A percentile compares a stretch with the other conserved stretches of the same genome.
Conservation (phyloP, 768 basidiomycete species). For the Melanogaster broomeanus region DNA sequence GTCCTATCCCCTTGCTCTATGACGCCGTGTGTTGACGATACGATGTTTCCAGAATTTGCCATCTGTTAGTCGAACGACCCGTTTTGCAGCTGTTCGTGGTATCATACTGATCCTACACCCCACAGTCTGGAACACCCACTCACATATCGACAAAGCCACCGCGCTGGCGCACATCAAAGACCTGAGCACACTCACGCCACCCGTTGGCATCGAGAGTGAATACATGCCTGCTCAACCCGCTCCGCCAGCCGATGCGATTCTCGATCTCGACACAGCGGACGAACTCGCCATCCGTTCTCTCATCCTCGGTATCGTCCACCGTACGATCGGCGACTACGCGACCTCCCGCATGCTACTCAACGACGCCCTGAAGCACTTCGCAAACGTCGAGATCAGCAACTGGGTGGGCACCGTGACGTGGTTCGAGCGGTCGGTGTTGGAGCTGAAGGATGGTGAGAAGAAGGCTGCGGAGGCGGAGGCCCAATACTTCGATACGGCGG, state of each 20-base stretch:
- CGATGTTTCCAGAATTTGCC: constrained; percentile 52
- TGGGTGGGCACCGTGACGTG: constrained; percentile 70
- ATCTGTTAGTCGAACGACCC: constrained; percentile 53
- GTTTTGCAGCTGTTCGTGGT: background rate
- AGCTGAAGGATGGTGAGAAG: constrained; percentile 60
- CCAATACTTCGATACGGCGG: background rate
- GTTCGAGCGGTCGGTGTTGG: constrained; percentile 73
- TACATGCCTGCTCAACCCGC: constrained; percentile 16
- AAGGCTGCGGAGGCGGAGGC: constrained; percentile 35
- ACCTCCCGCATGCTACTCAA: constrained; percentile 49
- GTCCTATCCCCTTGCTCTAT: background rate
- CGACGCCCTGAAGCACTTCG: constrained; percentile 49
- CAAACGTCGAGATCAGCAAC: constrained; percentile 48
- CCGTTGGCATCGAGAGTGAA: constrained; percentile 33
- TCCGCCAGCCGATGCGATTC: background rate
- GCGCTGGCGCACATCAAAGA: constrained; percentile 63
- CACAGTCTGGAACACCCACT: constrained; percentile 78
- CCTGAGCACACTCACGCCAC: constrained; percentile 51
- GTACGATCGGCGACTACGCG: constrained; percentile 50
- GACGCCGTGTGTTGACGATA: constrained; percentile 3
- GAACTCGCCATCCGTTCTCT: constrained; percentile 70
- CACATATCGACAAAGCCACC: constrained; percentile 53
- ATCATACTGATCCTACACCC: constrained; percentile 5
- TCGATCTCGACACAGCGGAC: constrained; percentile 66
- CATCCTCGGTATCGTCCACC: constrained; percentile 66